Base-by-base conservation (phyloP, 495 filamentous ascomycete genomes). In the Podospora didyma region DNA sequence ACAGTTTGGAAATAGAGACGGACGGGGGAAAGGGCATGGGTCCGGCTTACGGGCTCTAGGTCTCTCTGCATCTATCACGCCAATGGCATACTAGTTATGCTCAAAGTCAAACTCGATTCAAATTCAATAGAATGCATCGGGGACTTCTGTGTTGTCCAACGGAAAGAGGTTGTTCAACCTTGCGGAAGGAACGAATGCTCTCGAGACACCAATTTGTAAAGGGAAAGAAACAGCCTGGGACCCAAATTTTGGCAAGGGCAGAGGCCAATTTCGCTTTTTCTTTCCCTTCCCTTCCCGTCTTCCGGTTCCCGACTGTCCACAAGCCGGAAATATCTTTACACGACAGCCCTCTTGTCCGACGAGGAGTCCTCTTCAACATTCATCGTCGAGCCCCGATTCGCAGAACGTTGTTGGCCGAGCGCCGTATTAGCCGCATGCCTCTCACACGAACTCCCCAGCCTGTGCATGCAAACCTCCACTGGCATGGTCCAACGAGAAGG, bases 401-500 rank as follows among this genome's bases (percentile, higher is more conserved):
- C 39, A 42, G 39, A 42, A 17, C 12, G 39, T 17, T 14, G 39
- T 42, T 42, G 39, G 39, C 39, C 39, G 39, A 42, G 39, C n/a
- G 39, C 39, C 39, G 39, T 52, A 39, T 23, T 52, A n/a, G 34
- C 50, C 37, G 50, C 50, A 42, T 42, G 39, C 37, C 39, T 20
- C 23, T 46, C 28, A 45, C 17, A 31, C 51, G 51, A 31, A 26
- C 42, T 31, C 42, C 51, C 24, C 7, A 24, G 11, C 5, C 20
- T 17, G 14, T 34, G 45, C 26, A 55, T 49, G 52, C 53, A 49
- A 54, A 49, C 45, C 28, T n/a, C n/a, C n/a, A n/a, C n/a, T 47
- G 24, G 7, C 19, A 47, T 19, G 20, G 17, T 11, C 45, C 10
- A 22, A 19, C 45, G 45, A 22, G n/a, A 19, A 47, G 7, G 22